Evolutionary conservation across 768 basidiomycete genomes (phyloP).

Genomic region (Termitomyces bulborhizus): DNA sequence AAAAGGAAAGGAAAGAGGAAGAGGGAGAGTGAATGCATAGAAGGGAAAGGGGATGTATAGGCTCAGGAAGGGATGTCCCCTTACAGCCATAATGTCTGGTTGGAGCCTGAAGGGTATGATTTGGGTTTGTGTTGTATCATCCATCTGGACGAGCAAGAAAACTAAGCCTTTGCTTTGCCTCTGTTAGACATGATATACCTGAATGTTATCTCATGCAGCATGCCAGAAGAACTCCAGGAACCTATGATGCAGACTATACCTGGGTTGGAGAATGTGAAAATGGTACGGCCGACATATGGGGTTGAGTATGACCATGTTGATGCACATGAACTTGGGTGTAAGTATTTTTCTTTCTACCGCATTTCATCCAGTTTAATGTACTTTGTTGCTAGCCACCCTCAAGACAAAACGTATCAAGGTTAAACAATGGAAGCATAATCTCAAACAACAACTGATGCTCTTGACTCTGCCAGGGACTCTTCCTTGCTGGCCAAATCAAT

Average conservation of each 20-base stretch:
- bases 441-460: neutral
- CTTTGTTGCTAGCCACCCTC: conserved; percentile 52
- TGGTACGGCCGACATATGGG: conserved; percentile 84
- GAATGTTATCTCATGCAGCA: conserved; percentile 82
- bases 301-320: conserved; percentile 93
- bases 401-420: conserved; percentile 83
- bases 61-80: too few relatives aligned
- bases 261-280: conserved; percentile 78
- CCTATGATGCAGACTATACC: conserved; percentile 78
- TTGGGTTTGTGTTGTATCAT: conserved; percentile 43
- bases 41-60: too few relatives aligned
- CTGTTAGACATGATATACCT: conserved; percentile 77
- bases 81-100: conserved; percentile 77
- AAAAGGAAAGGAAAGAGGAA: too few relatives aligned
- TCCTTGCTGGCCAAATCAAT: conserved; percentile 89
- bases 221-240: conserved; percentile 84
- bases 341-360: conserved; percentile 20
- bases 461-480: conserved; percentile 51
- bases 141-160: neutral
- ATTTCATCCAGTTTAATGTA: neutral
- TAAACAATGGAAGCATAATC: neutral
- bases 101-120: conserved; percentile 90
- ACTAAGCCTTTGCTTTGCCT: neutral
- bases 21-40: too few relatives aligned
- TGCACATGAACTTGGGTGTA: conserved; percentile 71